Conservation (phyloP, 176 grass and related monocot genomes). For the Eremochloa ophiuroides region DNA sequence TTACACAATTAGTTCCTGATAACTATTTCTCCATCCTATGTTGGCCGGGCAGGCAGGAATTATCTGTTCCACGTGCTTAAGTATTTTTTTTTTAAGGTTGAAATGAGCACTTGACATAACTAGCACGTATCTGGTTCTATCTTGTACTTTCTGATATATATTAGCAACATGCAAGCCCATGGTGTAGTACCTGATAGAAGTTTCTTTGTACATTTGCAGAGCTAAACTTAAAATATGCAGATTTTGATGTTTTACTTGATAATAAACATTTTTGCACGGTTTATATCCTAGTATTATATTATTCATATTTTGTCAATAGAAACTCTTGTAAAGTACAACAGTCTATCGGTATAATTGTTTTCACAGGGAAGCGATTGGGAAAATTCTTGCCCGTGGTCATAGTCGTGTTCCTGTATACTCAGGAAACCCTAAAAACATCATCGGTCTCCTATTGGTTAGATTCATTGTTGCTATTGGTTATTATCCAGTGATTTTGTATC, state of each 20-base stretch:
- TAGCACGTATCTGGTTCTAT: constrained; percentile 10
- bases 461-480: constrained; percentile 9
- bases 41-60: neutral
- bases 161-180: neutral
- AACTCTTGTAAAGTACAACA: constrained; percentile 7
- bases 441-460: constrained; percentile 91
- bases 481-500: constrained; percentile 6
- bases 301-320: neutral
- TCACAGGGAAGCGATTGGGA: constrained; percentile 95
- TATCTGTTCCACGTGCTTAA: neutral
- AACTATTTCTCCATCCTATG: neutral
- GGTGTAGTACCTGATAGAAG: neutral
- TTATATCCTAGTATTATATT: neutral
- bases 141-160: neutral
- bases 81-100: constrained; percentile 16
- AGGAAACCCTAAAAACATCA: constrained; percentile 88
- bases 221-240: neutral
- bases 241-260: neutral
- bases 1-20: no score
- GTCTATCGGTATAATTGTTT: constrained; percentile 23
- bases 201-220: neutral
- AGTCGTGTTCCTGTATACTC: constrained; percentile 99
- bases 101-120: neutral
- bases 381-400: constrained; percentile 98
- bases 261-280: neutral